Base-by-base conservation (phyloP, 1,284 basidiomycete species). In the Kwoniella shivajii region DNA sequence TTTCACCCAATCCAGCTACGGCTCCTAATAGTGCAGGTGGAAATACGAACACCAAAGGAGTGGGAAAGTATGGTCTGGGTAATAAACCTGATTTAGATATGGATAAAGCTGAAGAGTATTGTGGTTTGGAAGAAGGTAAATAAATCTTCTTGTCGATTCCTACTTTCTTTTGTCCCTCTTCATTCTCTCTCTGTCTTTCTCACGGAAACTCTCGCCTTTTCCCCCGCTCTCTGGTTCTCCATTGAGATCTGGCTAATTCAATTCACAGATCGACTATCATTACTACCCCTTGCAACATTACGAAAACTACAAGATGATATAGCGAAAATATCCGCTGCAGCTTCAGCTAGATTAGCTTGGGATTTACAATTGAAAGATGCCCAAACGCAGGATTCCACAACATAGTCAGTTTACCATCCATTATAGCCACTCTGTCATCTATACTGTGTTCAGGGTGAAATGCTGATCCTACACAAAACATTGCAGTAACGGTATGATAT, bases 341-440 rank as follows among this genome's bases (percentile, higher is more conserved):
- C 88, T 0, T 90, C 89, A 1, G 79, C 84, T 1, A 79, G 90
- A 14, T 79, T 95, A 50, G 89, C 89, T 10, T 84, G 91, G 78
- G 79, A 91, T 22, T 79, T 93, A 54, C 91, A 95, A 76, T 83
- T 84, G 50, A 85, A 88, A 63, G 92, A 94, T 64, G 86, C 88
- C 22, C 79, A 92, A 63, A 86, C 88, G 66, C 90, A 94, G 74
- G 91, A 94, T 71, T 65, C 71, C 16, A 61, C 63, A 1, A 75
- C 74, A 42, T 76, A 76, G 76, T 78, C 51, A 63, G 74, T 69
- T 9, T 48, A 36, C 31, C 16, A 24, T 4, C 45, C 50, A n/a
- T 24, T 27, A 20, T 13, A 43, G 34, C 10, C 24, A 11, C 22
- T 29, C 31, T 22, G 14, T n/a, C 9, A 7, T 22, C n/a, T 20